Percentiles rank a stretch among this genome's conserved stretches.
phyloP scores from a whole-genome alignment of 2,329 filamentous ascomycete genomes.

The Ophiostoma ulmi region DNA sequence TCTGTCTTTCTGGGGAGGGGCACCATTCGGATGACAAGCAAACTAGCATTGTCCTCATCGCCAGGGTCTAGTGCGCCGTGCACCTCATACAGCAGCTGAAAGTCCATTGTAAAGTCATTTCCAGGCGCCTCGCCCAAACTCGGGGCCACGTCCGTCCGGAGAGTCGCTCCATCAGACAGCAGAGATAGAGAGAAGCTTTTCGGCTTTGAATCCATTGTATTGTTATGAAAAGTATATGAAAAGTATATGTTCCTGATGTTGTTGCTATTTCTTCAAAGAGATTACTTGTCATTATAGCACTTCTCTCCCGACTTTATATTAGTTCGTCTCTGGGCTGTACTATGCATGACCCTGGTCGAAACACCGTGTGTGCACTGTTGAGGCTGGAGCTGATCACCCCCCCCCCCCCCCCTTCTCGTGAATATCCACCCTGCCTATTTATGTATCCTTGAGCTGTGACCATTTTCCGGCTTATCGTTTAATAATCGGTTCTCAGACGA shows the following conservation, averaged over 20 bases:
- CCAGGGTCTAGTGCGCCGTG: background rate
- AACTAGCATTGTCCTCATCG: background rate
- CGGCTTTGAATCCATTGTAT: background rate
- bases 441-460: background rate
- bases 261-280: background rate
- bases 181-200: background rate
- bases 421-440: conserved; percentile 2
- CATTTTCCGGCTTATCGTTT: background rate
- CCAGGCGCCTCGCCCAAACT: background rate
- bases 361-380: conserved; percentile 10
- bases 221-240: background rate
- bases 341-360: background rate
- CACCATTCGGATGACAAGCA: conserved; percentile 6
- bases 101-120: background rate
- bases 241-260: background rate
- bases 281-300: background rate
- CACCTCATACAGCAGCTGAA: conserved; percentile 11
- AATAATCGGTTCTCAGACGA: background rate
- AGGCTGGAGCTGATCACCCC: conserved; percentile 6
- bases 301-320: background rate
- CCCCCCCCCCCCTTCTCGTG: background rate
- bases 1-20: background rate
- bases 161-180: background rate
- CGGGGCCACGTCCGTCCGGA: conserved; percentile 5
- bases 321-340: background rate